Percentiles rank a stretch among this genome's conserved stretches.
These are phyloP conservation scores for Trichosporon ovoides DNA, from an alignment of 1,284 basidiomycete species.

Conservation along the genomic window DNA sequence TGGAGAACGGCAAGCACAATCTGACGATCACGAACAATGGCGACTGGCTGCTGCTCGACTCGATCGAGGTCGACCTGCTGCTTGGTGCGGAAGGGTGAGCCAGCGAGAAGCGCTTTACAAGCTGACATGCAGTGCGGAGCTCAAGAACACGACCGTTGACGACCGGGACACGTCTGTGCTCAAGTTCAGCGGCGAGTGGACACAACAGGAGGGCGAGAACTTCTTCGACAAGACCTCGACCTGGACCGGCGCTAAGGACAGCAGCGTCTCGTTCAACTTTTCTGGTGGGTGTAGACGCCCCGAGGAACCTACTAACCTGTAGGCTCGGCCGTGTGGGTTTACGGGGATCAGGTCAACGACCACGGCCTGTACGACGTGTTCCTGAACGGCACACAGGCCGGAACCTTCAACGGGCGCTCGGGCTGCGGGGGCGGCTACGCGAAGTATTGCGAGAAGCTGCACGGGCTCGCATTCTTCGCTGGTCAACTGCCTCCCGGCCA, in stretches of 20 bases:
- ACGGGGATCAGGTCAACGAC: conserved; percentile 50
- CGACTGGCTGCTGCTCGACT: conserved; percentile 36
- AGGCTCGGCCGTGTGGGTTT: conserved; percentile 48
- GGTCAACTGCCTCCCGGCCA: conserved; percentile 32
- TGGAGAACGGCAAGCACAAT: conserved; percentile 27
- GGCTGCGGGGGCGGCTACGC: conserved; percentile 42
- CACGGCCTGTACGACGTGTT: conserved; percentile 45
- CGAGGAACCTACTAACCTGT: background rate
- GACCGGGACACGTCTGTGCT: conserved; percentile 28
- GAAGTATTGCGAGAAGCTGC: conserved; percentile 48
- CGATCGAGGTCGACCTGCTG: conserved; percentile 30
- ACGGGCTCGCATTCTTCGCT: conserved; percentile 39
- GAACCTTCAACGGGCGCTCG: conserved; percentile 36
- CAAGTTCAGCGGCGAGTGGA: conserved; percentile 44
- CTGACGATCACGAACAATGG: conserved; percentile 34
- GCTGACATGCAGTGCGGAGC: conserved; percentile 28
- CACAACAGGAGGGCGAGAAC: conserved; percentile 37
- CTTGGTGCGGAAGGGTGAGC: conserved; percentile 39
- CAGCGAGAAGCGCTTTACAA: too few relatives aligned
- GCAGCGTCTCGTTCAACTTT: conserved; percentile 38
- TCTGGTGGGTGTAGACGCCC: conserved; percentile 19
- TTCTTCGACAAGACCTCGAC: conserved; percentile 39
- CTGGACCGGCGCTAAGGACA: conserved; percentile 36
- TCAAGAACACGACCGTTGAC: conserved; percentile 44
- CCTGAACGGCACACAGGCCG: conserved; percentile 35